Percentiles rank a stretch among this genome's conserved stretches.
These are phyloP conservation scores for Talaromyces marneffei DNA, from an alignment of 2,329 filamentous ascomycete species.

Conservation along the genomic window DNA sequence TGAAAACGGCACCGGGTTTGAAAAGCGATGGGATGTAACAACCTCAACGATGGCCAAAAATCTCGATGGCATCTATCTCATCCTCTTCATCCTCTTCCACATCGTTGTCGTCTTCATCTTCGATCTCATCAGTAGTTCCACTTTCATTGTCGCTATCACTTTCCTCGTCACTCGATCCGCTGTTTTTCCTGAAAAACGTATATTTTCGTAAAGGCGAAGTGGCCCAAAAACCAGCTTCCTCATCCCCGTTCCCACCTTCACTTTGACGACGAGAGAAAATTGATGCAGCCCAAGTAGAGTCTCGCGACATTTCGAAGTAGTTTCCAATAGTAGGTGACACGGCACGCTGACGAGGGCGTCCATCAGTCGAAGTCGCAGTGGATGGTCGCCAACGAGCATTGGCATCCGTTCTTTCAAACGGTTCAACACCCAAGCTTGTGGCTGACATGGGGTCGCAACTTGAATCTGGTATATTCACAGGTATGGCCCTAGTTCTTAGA, in stretches of 20 bases:
- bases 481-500: conserved; percentile 24
- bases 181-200: conserved; percentile 29
- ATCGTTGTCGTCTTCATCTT: conserved; percentile 13
- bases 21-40: not conserved
- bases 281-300: conserved; percentile 27
- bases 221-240: conserved; percentile 56
- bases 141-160: conserved; percentile 36
- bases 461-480: conserved; percentile 18
- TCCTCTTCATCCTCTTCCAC: conserved; percentile 40
- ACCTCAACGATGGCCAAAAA: conserved; percentile 48
- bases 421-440: conserved; percentile 10
- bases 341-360: conserved; percentile 31
- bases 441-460: conserved; percentile 12
- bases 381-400: conserved; percentile 8
- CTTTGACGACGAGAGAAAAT: conserved; percentile 20
- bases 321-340: conserved; percentile 41
- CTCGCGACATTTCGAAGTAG: conserved; percentile 40
- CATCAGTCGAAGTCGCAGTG: conserved; percentile 9
- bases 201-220: conserved; percentile 39
- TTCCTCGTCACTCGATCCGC: conserved; percentile 24
- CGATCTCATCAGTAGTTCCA: conserved; percentile 43
- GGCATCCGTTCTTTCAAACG: not conserved
- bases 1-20: too few relatives aligned
- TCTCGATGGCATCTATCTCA: conserved; percentile 44
- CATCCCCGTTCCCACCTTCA: conserved; percentile 45